Evolutionary conservation across 2,329 filamentous ascomycete species (phyloP).

Genomic region (Penicillium decumbens): DNA sequence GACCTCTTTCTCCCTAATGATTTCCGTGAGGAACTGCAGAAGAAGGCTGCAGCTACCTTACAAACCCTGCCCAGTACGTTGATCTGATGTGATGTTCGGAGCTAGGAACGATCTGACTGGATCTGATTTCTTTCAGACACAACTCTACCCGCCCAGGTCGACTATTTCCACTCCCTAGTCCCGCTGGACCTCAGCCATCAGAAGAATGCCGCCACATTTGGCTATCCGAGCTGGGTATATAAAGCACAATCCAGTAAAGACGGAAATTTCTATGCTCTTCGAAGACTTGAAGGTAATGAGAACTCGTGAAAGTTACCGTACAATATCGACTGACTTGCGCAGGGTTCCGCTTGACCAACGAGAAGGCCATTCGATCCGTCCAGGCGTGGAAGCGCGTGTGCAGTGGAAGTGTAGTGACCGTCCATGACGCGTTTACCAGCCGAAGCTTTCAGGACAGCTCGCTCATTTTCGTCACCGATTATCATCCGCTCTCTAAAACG

Average conservation of each 20-base stretch:
- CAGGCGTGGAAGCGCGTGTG: conserved; percentile 84
- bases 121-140: conserved; percentile 46
- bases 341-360: conserved; percentile 83
- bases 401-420: conserved; percentile 75
- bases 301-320: not conserved
- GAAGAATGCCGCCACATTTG: conserved; percentile 74
- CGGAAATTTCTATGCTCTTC: conserved; percentile 79
- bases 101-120: conserved; percentile 6
- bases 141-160: conserved; percentile 68
- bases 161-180: conserved; percentile 88
- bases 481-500: conserved; percentile 85
- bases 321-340: conserved; percentile 5
- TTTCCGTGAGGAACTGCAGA: conserved; percentile 80
- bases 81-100: not conserved
- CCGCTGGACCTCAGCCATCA: conserved; percentile 77
- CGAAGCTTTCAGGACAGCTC: conserved; percentile 91
- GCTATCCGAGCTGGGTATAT: conserved; percentile 89
- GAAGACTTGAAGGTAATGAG: conserved; percentile 69
- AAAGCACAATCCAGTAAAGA: conserved; percentile 88
- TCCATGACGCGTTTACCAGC: conserved; percentile 91
- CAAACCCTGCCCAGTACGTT: conserved; percentile 73
- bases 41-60: conserved; percentile 76
- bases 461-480: conserved; percentile 88
- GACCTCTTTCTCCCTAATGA: conserved; percentile 91
- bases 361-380: conserved; percentile 78